Evolutionary conservation across 2,329 filamentous ascomycete species (phyloP).

Genomic region (Xylaria sp.): DNA sequence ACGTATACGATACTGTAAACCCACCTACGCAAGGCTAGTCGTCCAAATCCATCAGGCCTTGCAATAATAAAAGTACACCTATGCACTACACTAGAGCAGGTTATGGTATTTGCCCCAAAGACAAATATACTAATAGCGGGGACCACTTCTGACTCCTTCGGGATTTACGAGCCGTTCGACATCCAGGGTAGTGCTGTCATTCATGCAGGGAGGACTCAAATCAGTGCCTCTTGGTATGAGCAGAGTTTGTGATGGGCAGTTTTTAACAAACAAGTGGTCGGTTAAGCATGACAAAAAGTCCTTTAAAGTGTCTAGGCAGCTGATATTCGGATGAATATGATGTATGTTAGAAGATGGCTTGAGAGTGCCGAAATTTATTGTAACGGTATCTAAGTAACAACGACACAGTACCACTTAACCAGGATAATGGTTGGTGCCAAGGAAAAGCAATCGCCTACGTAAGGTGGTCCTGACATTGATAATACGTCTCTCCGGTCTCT

Average conservation of each 20-base stretch:
- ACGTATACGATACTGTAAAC: neutral
- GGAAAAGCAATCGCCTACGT: conserved; percentile 44
- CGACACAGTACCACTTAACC: conserved; percentile 41
- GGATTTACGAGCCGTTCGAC: conserved; percentile 14
- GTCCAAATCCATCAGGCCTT: conserved; percentile 19
- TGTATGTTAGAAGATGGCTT: neutral
- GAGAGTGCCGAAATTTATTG: neutral
- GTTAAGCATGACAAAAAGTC: neutral
- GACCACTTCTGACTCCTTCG: conserved; percentile 26
- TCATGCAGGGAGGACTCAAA: neutral
- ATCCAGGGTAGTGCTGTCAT: conserved; percentile 6
- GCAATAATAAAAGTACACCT: too few relatives aligned
- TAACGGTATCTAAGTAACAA: neutral
- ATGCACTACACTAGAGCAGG: too few relatives aligned
- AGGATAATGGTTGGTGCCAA: conserved; percentile 40
- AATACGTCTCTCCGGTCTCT: conserved; percentile 39
- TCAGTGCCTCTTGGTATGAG: neutral
- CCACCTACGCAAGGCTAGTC: conserved; percentile 26
- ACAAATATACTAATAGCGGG: conserved; percentile 6
- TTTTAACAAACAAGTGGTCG: neutral
- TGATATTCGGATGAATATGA: too few relatives aligned
- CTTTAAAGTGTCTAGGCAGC: too few relatives aligned
- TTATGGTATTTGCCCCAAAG: neutral
- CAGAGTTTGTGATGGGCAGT: neutral
- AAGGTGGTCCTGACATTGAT: conserved; percentile 7